phyloP scores from a whole-genome alignment of 2,329 filamentous ascomycete species.

The Microdochium bolleyi region DNA sequence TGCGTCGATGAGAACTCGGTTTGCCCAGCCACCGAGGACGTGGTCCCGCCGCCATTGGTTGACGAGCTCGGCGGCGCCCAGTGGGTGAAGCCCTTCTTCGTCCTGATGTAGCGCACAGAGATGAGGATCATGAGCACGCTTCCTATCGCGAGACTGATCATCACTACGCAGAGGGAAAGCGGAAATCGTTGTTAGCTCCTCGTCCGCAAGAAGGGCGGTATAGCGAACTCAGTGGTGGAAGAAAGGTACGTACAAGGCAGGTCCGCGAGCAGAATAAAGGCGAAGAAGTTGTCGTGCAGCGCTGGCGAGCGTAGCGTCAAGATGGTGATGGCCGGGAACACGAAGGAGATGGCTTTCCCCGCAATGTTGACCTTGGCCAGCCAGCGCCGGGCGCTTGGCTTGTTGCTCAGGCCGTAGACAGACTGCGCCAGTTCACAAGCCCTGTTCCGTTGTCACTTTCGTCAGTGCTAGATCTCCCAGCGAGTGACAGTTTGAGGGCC shows the following conservation, averaged over 20 bases:
- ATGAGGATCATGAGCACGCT: slow-evolving; percentile 14
- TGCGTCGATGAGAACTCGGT: neutral
- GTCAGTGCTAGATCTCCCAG: no score
- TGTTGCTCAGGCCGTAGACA: slow-evolving; percentile 7
- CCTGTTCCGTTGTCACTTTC: no score
- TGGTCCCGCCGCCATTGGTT: neutral
- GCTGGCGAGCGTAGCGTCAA: neutral
- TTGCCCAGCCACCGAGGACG: neutral
- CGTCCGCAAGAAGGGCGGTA: neutral
- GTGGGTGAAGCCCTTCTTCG: slow-evolving; percentile 12
- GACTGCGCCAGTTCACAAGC: slow-evolving; percentile 6
- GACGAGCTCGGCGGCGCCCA: slow-evolving; percentile 6
- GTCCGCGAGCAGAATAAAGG: slow-evolving; percentile 2
- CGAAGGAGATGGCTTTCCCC: neutral
- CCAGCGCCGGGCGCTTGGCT: neutral
- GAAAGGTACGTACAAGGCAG: neutral
- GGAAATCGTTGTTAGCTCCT: no score
- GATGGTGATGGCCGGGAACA: neutral
- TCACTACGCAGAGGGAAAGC: slow-evolving; percentile 3
- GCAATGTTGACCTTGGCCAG: neutral
- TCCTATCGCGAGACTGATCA: slow-evolving; percentile 12
- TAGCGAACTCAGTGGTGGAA: neutral
- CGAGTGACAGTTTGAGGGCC: no score
- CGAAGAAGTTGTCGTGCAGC: slow-evolving; percentile 2
- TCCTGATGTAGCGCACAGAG: slow-evolving; percentile 10